Evolutionary conservation across 1,139 yeast species (phyloP).

Genomic region (Geotrichum reessii): DNA sequence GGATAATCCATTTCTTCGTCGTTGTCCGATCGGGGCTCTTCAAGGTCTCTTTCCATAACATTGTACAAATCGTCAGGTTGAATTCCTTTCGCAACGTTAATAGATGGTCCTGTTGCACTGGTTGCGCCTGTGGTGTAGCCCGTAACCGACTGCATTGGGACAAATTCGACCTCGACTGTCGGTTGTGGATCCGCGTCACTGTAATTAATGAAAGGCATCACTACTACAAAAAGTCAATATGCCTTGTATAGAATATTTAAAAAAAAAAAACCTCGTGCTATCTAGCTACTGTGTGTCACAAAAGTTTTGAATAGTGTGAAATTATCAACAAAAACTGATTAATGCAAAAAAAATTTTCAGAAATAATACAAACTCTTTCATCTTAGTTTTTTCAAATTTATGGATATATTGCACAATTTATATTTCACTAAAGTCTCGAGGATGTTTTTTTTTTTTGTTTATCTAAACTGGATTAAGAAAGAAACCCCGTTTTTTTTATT

Average conservation of each 20-base stretch:
- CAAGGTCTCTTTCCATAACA: constrained; percentile 18
- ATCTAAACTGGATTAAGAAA: too few relatives aligned
- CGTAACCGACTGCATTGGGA: background rate
- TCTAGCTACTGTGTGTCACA: background rate
- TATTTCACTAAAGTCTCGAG: background rate
- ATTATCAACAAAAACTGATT: background rate
- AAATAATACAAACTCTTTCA: too few relatives aligned
- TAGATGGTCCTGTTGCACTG: background rate
- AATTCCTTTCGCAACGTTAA: background rate
- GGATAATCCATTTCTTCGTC: constrained; percentile 40
- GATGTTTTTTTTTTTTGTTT: too few relatives aligned
- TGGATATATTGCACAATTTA: background rate
- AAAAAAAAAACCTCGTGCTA: background rate
- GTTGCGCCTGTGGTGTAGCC: background rate
- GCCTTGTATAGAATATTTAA: background rate
- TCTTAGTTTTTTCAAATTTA: background rate
- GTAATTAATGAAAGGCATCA: background rate
- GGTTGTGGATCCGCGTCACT: background rate
- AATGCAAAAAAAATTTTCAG: background rate
- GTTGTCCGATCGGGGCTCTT: background rate
- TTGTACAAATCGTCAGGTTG: background rate
- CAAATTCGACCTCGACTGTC: background rate
- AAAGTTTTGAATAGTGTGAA: background rate
- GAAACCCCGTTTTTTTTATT: too few relatives aligned
- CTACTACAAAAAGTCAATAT: background rate